phyloP scores from a whole-genome alignment of 768 basidiomycete species.

The Mycena belliarum region DNA sequence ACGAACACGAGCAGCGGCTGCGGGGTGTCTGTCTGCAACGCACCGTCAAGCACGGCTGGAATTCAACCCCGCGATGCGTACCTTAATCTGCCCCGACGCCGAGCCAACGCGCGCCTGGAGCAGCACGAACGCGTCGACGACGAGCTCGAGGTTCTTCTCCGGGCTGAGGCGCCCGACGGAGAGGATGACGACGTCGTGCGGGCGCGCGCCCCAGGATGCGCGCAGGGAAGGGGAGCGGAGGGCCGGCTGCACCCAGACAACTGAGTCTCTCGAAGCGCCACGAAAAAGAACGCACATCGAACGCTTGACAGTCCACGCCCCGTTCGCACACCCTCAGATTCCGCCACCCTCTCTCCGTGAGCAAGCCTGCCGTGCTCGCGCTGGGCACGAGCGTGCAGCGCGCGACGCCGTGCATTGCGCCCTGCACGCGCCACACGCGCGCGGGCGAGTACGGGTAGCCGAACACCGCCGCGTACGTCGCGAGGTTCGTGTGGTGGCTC shows the following conservation, averaged over 20 bases:
- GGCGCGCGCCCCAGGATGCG: neutral
- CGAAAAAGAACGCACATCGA: neutral
- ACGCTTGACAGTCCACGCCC: neutral
- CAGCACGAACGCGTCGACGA: neutral
- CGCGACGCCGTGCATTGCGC: conserved; percentile 1
- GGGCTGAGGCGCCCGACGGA: conserved; percentile 11
- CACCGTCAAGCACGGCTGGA: too few relatives aligned
- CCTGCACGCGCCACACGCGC: neutral
- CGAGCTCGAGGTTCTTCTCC: conserved; percentile 17
- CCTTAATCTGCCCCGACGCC: too few relatives aligned
- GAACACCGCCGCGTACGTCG: conserved; percentile 19
- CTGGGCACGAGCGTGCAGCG: conserved; percentile 1
- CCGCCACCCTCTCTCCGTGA: neutral
- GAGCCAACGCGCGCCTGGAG: neutral
- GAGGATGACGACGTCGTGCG: neutral
- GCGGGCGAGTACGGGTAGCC: conserved; percentile 18
- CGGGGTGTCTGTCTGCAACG: too few relatives aligned
- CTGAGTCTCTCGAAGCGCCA: neutral
- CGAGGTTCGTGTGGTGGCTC: conserved; percentile 21
- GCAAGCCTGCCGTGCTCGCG: neutral
- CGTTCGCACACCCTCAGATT: neutral
- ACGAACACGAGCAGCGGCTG: neutral
- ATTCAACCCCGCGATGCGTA: too few relatives aligned
- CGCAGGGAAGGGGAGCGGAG: neutral
- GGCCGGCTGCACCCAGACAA: neutral